Evolutionary conservation across 257 asterid genomes (phyloP).

Genomic region (Ilex aquifolium): DNA sequence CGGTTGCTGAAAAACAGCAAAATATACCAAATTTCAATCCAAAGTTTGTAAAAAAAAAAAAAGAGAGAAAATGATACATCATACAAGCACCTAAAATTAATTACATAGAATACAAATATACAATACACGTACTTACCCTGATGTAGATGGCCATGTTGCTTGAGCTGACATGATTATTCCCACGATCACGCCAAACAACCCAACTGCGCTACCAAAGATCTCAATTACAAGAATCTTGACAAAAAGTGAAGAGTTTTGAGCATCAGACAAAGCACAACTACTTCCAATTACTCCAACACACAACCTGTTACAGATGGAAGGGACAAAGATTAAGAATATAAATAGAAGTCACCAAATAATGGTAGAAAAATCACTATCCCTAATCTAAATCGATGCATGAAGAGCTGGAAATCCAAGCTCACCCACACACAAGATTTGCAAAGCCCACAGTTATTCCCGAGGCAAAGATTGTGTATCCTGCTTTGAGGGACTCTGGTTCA

Average conservation of each 20-base stretch:
- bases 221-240: constrained; percentile 97
- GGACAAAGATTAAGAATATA: too few species aligned
- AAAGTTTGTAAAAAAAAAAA: too few species aligned
- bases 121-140: too few species aligned
- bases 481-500: constrained; percentile 88
- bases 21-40: too few species aligned
- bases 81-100: too few species aligned
- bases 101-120: too few species aligned
- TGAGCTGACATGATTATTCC: too few species aligned
- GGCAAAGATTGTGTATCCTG: constrained; percentile 98
- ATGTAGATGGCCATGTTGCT: constrained; percentile 5
- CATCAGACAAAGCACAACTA: constrained; percentile 97
- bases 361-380: too few species aligned
- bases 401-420: constrained; percentile 18
- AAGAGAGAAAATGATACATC: too few species aligned
- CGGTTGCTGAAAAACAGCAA: too few species aligned
- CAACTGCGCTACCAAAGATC: constrained; percentile 97
- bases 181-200: constrained; percentile 61
- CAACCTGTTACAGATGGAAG: constrained; percentile 41
- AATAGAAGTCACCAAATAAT: too few species aligned
- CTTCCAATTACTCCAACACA: constrained; percentile 98
- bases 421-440: constrained; percentile 99
- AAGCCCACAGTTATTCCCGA: constrained; percentile 97
- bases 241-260: constrained; percentile 94
- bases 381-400: too few species aligned